Percentiles rank a stretch among this genome's conserved stretches.
Evolutionary conservation across 179 eudicot species (phyloP).

Genomic region (Heliamphora pulchella): DNA sequence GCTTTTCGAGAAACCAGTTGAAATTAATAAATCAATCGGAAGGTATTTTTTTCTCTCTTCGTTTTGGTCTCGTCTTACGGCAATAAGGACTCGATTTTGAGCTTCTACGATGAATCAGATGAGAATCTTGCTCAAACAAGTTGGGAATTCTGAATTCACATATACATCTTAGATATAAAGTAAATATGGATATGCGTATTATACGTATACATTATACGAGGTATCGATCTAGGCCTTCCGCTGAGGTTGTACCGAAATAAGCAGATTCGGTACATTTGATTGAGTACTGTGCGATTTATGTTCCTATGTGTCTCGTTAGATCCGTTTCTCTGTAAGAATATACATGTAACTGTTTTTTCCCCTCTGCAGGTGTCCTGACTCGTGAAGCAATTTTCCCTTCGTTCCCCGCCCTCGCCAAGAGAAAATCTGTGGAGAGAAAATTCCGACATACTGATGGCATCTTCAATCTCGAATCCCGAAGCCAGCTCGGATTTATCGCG

Average conservation of each 20-base stretch:
- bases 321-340: neutral
- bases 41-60: neutral
- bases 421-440: neutral
- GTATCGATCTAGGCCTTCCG: no score
- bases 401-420: neutral
- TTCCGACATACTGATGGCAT: slow-evolving; percentile 23
- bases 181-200: no score
- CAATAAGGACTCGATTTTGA: neutral
- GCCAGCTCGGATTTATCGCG: slow-evolving; percentile 20
- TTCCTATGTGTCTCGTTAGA: neutral
- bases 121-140: no score
- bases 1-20: neutral
- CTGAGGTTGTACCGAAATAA: no score
- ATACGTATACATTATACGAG: no score
- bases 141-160: no score
- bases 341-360: neutral
- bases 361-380: neutral
- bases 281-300: no score
- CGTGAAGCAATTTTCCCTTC: neutral
- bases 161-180: no score
- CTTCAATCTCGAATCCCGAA: slow-evolving; percentile 38
- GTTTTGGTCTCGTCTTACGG: neutral
- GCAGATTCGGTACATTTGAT: no score
- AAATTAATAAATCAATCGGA: neutral
- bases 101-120: neutral